Conservation (phyloP, 441 rosid species). For the Pelargonium fulgidum region DNA sequence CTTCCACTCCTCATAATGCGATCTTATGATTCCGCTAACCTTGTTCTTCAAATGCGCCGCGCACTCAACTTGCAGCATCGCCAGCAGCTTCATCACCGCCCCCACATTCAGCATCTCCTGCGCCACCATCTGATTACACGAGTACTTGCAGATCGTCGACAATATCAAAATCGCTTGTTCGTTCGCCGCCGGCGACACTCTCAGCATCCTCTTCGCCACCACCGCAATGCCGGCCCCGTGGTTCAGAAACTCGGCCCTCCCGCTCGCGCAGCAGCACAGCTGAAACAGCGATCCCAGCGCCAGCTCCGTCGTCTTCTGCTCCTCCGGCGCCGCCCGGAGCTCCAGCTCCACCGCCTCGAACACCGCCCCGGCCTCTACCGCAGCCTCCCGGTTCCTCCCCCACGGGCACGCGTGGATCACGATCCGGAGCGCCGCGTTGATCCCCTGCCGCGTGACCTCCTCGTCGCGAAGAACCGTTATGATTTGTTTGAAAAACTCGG, state of each 20-base stretch:
- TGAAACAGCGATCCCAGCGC: conserved; percentile 43
- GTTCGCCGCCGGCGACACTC: conserved; percentile 40
- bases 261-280: conserved; percentile 60
- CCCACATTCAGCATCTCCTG: conserved; percentile 52
- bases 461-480: neutral
- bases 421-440: conserved; percentile 39
- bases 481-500: neutral
- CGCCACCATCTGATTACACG: conserved; percentile 32
- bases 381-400: conserved; percentile 45
- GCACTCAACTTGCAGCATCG: conserved; percentile 36
- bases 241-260: conserved; percentile 53
- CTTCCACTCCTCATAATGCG: conserved; percentile 46
- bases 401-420: conserved; percentile 39
- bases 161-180: conserved; percentile 51
- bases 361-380: conserved; percentile 41
- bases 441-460: conserved; percentile 22
- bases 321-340: conserved; percentile 23
- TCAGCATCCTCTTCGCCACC: conserved; percentile 42
- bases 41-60: conserved; percentile 41
- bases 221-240: conserved; percentile 53
- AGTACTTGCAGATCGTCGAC: conserved; percentile 34
- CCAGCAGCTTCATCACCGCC: conserved; percentile 50
- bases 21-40: conserved; percentile 41
- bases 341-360: conserved; percentile 54
- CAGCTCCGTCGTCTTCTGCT: conserved; percentile 44